Evolutionary conservation across 306 rosid species (phyloP).

Genomic region (Betula pendula): DNA sequence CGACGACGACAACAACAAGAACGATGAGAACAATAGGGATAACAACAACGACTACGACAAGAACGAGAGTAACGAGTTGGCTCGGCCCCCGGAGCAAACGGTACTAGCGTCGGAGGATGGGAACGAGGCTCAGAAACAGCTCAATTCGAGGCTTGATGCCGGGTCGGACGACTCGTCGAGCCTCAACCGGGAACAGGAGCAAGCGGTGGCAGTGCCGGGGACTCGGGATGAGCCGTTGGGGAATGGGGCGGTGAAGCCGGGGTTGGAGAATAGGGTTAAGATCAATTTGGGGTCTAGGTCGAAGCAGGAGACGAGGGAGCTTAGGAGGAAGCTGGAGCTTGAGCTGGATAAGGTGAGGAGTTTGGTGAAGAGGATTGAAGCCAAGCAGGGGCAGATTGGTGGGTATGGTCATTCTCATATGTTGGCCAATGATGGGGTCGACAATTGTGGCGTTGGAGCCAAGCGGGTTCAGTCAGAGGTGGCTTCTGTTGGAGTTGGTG

Average conservation of each 20-base stretch:
- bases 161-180: slow-evolving; percentile 50
- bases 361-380: slow-evolving; percentile 77
- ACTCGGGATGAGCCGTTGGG: slow-evolving; percentile 37
- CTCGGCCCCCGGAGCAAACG: slow-evolving; percentile 20
- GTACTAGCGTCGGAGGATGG: slow-evolving; percentile 36
- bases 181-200: slow-evolving; percentile 40
- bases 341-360: slow-evolving; percentile 64
- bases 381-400: slow-evolving; percentile 64
- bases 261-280: slow-evolving; percentile 39
- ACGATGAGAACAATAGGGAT: background rate
- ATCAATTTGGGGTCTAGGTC: slow-evolving; percentile 45
- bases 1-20: background rate
- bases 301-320: slow-evolving; percentile 59
- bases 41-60: background rate
- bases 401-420: slow-evolving; percentile 40
- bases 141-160: slow-evolving; percentile 31
- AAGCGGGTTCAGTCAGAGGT: slow-evolving; percentile 70
- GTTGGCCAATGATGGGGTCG: slow-evolving; percentile 33
- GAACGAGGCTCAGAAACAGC: slow-evolving; percentile 34
- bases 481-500: slow-evolving; percentile 57
- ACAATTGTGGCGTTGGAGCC: slow-evolving; percentile 51
- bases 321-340: slow-evolving; percentile 63
- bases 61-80: slow-evolving; percentile 19
- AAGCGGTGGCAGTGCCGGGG: slow-evolving; percentile 26
- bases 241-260: slow-evolving; percentile 41